Evolutionary conservation across 148 eudicot species (phyloP).

Genomic region (Chenopodium quinoa): DNA sequence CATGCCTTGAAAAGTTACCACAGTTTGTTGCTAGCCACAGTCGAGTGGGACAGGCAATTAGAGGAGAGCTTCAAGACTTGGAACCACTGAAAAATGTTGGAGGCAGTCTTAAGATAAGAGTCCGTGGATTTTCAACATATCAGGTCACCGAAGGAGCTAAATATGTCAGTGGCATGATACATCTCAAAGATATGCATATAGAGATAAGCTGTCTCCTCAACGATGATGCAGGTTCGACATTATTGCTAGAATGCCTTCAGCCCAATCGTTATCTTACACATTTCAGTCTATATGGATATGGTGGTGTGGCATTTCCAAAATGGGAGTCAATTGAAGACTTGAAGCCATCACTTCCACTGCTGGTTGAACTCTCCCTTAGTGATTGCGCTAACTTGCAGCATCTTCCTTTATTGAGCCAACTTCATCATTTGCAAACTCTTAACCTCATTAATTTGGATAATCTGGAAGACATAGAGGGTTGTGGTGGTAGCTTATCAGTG

Average conservation of each 20-base stretch:
- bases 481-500: too few species aligned
- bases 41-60: not conserved
- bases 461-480: too few species aligned
- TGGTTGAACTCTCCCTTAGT: too few species aligned
- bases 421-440: too few species aligned
- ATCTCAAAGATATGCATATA: not conserved
- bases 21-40: not conserved
- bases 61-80: not conserved
- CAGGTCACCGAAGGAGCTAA: not conserved
- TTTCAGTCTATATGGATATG: not conserved
- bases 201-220: not conserved
- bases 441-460: too few species aligned
- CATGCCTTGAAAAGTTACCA: not conserved
- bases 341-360: not conserved
- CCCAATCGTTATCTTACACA: not conserved
- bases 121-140: not conserved
- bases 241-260: conserved; percentile 1
- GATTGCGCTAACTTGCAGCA: too few species aligned
- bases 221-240: not conserved
- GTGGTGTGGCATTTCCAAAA: not conserved
- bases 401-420: too few species aligned
- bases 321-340: not conserved
- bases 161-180: not conserved
- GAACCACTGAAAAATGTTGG: not conserved
- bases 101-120: not conserved